Percentiles rank a stretch among this genome's conserved stretches.
These are phyloP conservation scores for Penicillium thymicola DNA, from an alignment of 2,329 filamentous ascomycete genomes.

Conservation along the genomic window DNA sequence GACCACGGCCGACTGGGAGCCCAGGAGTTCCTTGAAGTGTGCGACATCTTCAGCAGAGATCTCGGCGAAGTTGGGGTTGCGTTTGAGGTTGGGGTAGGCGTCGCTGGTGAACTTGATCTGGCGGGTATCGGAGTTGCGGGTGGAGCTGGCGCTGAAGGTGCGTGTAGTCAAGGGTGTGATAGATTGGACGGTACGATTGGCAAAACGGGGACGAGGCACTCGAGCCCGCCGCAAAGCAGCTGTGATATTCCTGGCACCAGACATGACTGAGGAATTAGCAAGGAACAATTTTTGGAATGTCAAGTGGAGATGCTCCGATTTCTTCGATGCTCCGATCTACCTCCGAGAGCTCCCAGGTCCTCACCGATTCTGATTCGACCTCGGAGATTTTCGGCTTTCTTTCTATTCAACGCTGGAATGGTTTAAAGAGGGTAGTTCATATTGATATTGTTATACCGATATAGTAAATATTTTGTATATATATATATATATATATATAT, in stretches of 20 bases:
- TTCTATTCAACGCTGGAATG: not conserved
- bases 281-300: slow-evolving; percentile 18
- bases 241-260: slow-evolving; percentile 30
- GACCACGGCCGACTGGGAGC: slow-evolving; percentile 73
- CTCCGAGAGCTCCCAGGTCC: slow-evolving; percentile 7
- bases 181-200: slow-evolving; percentile 22
- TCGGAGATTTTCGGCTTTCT: slow-evolving; percentile 17
- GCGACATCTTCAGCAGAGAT: slow-evolving; percentile 76
- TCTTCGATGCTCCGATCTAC: slow-evolving; percentile 15
- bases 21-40: slow-evolving; percentile 78
- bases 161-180: slow-evolving; percentile 21
- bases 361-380: not conserved
- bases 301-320: slow-evolving; percentile 18
- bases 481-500: not conserved
- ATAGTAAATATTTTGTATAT: not conserved
- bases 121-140: slow-evolving; percentile 26
- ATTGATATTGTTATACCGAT: too few species aligned
- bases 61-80: slow-evolving; percentile 67
- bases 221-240: slow-evolving; percentile 33
- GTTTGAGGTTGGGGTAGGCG: slow-evolving; percentile 72
- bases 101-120: slow-evolving; percentile 75
- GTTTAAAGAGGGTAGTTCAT: not conserved
- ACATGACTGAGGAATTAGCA: slow-evolving; percentile 23
- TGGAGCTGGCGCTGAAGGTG: slow-evolving; percentile 31
- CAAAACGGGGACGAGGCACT: slow-evolving; percentile 28